A percentile compares a stretch with the other conserved stretches of the same genome.
Evolutionary conservation across 2,329 filamentous ascomycete genomes (phyloP).

Genomic region (Fusarium sp.): DNA sequence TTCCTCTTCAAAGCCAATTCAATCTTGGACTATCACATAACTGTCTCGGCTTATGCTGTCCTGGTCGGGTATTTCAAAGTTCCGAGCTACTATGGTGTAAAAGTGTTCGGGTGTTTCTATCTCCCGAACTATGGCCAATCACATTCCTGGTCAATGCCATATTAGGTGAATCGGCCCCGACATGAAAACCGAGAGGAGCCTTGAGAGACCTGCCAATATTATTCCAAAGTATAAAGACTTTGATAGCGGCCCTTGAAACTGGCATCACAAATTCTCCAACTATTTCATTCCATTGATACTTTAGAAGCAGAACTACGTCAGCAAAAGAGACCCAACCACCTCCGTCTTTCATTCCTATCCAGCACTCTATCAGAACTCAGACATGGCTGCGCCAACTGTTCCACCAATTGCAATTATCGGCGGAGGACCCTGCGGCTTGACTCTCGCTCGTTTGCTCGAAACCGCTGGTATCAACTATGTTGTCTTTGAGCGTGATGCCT

Average conservation of each 20-base stretch:
- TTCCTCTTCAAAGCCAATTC: background rate
- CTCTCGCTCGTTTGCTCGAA: constrained; percentile 2
- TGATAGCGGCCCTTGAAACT: background rate
- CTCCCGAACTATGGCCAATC: background rate
- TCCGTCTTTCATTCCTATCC: background rate
- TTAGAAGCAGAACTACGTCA: background rate
- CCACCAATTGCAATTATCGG: constrained; percentile 12
- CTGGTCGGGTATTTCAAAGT: background rate
- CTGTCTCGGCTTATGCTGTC: background rate
- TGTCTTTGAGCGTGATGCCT: constrained; percentile 2
- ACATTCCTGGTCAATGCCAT: background rate
- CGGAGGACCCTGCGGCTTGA: constrained; percentile 8
- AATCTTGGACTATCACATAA: background rate
- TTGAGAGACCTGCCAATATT: background rate
- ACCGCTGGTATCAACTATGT: constrained; percentile 1
- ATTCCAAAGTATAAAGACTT: background rate
- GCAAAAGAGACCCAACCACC: background rate
- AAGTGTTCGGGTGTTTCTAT: background rate
- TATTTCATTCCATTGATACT: background rate
- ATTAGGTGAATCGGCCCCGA: background rate
- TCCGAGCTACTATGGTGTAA: background rate
- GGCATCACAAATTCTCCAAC: rapidly evolving
- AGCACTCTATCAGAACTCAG: rapidly evolving
- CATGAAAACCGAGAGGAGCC: background rate
- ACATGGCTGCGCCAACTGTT: background rate